Base-by-base conservation (phyloP, 345 rosid genomes). In the Gynandropsis gynandra region DNA sequence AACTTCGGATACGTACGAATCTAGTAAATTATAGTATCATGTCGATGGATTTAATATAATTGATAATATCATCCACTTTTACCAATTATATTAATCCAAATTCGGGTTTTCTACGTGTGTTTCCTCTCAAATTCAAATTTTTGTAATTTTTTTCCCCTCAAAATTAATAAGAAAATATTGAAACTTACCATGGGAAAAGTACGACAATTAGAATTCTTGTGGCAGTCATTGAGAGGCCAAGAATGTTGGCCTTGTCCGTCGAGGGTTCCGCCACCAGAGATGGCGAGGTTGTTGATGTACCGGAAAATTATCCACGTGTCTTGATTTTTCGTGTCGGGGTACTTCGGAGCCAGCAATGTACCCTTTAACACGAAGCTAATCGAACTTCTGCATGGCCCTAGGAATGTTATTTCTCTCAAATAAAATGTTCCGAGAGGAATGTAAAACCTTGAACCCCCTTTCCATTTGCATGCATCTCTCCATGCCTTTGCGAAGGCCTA, bases 281-380 rank as follows among this genome's bases (percentile, higher is more conserved):
- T 36, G 9, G 64, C 50, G 48, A 64, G 63, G 45, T 44, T 5
- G 20, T 65, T 53, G 5, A 65, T 31, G 49, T 65, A 52, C 49
- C 7, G 50, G 54, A 65, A 58, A 15, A 39, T 19, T 11, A 65
- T 65, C 69, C 69, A 65, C 31, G 50, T 38, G 16, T 65, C 69
- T 37, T 57, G 43, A 42, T 51, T 65, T 17, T 57, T 65, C 31
- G 1, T 19, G 12, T 51, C 46, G 16, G 69, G n/a, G 2, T 65
- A 53, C 45, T 65, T 65, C 18, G 69, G 69, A 15, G 69, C 69
- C 52, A 57, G 3, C 57, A 58, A 65, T n/a, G 59, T 65, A 12
- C 69, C 69, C 46, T 58, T 65, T 42, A 65, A 50, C 42, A 65
- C 39, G 64, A 65, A 65, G 38, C 53, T 65, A 18, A 65, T 65